Percentiles rank a stretch among this genome's conserved stretches.
Evolutionary conservation across 2,329 filamentous ascomycete species (phyloP).

Genomic region (Aurifilum marmelostoma): DNA sequence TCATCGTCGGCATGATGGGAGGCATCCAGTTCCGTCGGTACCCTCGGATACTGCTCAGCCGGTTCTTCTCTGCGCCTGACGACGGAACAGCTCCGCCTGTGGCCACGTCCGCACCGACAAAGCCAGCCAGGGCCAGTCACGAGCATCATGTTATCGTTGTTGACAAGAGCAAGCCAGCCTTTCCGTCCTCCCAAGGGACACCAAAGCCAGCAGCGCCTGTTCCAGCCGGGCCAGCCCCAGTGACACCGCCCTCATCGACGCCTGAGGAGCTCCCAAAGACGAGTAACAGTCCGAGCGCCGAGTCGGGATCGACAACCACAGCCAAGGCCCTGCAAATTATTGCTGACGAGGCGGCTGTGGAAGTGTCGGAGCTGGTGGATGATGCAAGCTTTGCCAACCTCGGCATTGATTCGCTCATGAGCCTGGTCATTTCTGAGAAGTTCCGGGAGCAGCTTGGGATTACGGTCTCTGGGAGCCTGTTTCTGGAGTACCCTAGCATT

Average conservation of each 20-base stretch:
- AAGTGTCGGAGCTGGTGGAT: slow-evolving; percentile 49
- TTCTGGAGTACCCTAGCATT: slow-evolving; percentile 39
- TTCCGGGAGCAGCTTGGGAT: slow-evolving; percentile 39
- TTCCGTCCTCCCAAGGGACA: not conserved
- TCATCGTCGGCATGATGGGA: slow-evolving; percentile 39
- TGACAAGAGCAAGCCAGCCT: not conserved
- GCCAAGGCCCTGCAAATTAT: slow-evolving; percentile 42
- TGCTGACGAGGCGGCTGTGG: slow-evolving; percentile 60
- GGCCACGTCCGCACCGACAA: not conserved
- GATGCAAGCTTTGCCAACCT: slow-evolving; percentile 40
- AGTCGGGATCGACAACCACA: not conserved
- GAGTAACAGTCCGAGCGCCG: not conserved
- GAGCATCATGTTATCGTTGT: not conserved
- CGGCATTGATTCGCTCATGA: slow-evolving; percentile 44
- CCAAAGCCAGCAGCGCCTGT: not conserved
- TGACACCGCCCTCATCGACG: not conserved
- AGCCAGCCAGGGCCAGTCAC: not conserved
- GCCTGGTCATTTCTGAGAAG: slow-evolving; percentile 40
- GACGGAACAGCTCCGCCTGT: slow-evolving; percentile 13
- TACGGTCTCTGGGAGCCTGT: slow-evolving; percentile 36
- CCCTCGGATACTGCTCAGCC: slow-evolving; percentile 42
- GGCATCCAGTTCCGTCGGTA: slow-evolving; percentile 43
- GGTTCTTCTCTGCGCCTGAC: slow-evolving; percentile 45
- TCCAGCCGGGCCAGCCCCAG: not conserved
- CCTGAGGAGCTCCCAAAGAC: not conserved